Percentiles rank a stretch among this genome's conserved stretches.
These are phyloP conservation scores for Grifola frondosa DNA, from an alignment of 1,284 basidiomycete genomes.

Conservation along the genomic window DNA sequence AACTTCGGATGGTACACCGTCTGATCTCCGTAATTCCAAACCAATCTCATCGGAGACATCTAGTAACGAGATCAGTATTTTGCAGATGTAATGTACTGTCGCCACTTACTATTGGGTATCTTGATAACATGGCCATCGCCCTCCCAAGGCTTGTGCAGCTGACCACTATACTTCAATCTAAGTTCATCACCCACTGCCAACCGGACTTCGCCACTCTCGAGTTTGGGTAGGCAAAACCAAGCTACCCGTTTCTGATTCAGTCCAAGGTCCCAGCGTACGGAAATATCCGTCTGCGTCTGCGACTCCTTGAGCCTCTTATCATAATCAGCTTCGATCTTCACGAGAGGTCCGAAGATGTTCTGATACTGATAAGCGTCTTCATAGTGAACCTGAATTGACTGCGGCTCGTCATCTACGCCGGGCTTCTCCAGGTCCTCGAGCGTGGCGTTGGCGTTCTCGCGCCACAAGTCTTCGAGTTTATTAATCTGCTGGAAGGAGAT, in stretches of 20 bases:
- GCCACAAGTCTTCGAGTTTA: conserved; percentile 96
- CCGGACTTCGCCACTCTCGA: conserved; percentile 97
- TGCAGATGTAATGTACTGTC: background rate
- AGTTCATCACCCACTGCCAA: conserved; percentile 97
- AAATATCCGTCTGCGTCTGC: conserved; percentile 96
- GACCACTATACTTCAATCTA: conserved; percentile 86
- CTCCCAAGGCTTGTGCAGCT: conserved; percentile 92
- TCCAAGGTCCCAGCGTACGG: conserved; percentile 96
- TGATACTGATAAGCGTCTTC: conserved; percentile 99
- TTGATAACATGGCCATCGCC: conserved; percentile 98
- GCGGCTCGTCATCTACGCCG: conserved; percentile 95
- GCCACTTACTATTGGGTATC: conserved; percentile 90
- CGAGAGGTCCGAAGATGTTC: conserved; percentile 97
- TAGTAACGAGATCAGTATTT: conserved; percentile 35
- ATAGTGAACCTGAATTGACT: conserved; percentile 86
- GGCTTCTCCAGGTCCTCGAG: conserved; percentile 97
- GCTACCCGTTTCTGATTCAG: conserved; percentile 97
- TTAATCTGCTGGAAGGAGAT: conserved; percentile 98
- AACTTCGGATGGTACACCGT: conserved; percentile 94
- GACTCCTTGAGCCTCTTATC: conserved; percentile 98
- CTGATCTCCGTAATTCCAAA: conserved; percentile 86
- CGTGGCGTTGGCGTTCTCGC: conserved; percentile 92
- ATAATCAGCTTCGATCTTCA: conserved; percentile 99
- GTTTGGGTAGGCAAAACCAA: conserved; percentile 94
- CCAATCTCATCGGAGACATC: conserved; percentile 98